Base-by-base conservation (phyloP, 2,329 filamentous ascomycete genomes). In the Cordyceps tenuipes region DNA sequence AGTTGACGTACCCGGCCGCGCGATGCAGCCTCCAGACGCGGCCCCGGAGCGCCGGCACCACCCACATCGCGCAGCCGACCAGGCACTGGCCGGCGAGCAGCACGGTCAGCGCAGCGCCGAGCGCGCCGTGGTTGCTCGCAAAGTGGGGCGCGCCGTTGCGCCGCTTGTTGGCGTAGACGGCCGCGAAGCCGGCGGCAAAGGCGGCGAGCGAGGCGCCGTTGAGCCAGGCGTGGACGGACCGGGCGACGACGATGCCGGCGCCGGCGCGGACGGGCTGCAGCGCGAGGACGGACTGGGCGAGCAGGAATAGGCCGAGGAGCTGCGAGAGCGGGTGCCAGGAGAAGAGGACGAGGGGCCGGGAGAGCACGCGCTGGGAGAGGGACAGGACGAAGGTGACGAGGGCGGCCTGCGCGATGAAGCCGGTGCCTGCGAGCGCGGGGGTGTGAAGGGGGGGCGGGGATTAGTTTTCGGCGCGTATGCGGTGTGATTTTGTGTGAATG, bases 1-100 rank as follows among this genome's bases (percentile, higher is more conserved):
- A 75, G 61, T 92, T 76, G 8, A 84, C 65, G 70, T 99, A 97
- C 2, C 93, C 94, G 23, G 79, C 81, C 58, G 82, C 75, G 34
- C 93, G 84, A 72, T 97, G 94, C 68, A 92, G 96, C 75, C 96
- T 97, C 80, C 93, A 97, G 47, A 96, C 72, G 26, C 92, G 95
- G 21, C 91, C 93, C 3, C 85, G 85, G 29, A 96, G 67, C 0
- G 70, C 69, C 0, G 92, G 92, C 3, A 83, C 77, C 61, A 85
- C 90, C 78, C 88, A 97, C 76, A 94, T 90, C 36, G 90, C 88
- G 63, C 95, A 83, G 17, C 94, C 93, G 34, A 96, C 82, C 1
- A 87, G 54, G 49, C 89, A 87, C 75, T 97, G 94, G 66, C 12
- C 86, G 70, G 7, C 96, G 79, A 59, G 89, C 65, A 59, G 87